Evolutionary conservation across 2,329 filamentous ascomycete species (phyloP), one percentile per base, ranked within the genome.

Genomic region (Coniella lustricola): DNA sequence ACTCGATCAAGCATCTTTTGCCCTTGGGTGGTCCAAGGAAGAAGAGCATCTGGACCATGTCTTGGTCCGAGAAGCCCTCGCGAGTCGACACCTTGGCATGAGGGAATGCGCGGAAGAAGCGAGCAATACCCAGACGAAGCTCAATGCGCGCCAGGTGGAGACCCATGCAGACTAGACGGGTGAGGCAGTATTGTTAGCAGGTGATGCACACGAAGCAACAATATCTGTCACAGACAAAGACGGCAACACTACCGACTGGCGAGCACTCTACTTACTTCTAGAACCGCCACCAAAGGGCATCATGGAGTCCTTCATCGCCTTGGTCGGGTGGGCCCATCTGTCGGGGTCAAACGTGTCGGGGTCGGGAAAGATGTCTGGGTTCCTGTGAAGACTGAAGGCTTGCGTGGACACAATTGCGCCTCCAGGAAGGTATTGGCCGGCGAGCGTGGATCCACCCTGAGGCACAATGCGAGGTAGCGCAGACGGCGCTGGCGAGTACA

Each of bases 91-190:
- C 46, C 17, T 38, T 56, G 5, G 60, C 59, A 18, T 61, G 54
- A 1, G 62, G 62, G 21, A 63, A 65, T 5, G 50, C 32, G 14
- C 52, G 57, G 59, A 79, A 77, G 59, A 81, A 75, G 10, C 67
- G 63, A 0, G 75, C 71, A 2, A 67, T 64, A 0, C 67, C 73
- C 38, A 76, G 66, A 3, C 75, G 64, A 18, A 80, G 56, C 53
- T 80, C 76, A 60, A 77, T 73, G 13, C 67, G 65, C 0, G 77
- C 77, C 9, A 81, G 66, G 50, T 80, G 73, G 16, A 77, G 62
- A 3, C 77, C 77, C 13, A 82, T 62, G 51, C 77, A 81, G 3
- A 59, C 61, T 64, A 12, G 16, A 63, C n/a, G 44, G 10, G 21
- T 7, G 73, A 9, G 65, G 69, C 1, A 74, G 73, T 53, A 73